Conservation (phyloP, 1,284 basidiomycete species). For the Thelephora terrestris region DNA sequence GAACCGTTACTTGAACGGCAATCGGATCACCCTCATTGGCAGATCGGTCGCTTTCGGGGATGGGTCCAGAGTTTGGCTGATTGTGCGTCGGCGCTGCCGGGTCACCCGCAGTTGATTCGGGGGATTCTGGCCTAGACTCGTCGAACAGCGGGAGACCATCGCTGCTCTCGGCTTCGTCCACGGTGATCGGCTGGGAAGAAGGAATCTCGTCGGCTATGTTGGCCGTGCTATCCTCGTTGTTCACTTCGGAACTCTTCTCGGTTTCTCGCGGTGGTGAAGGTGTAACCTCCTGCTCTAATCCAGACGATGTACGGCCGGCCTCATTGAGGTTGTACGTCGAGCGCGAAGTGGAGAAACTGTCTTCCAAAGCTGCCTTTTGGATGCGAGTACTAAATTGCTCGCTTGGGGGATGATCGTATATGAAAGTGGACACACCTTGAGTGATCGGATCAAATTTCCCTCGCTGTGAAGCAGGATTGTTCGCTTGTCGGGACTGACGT, state of each 20-base stretch:
- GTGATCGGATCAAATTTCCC: conserved; percentile 63
- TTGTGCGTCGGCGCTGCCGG: not conserved
- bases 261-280: too few relatives aligned
- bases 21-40: not conserved
- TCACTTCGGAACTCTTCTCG: too few relatives aligned
- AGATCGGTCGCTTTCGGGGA: not conserved
- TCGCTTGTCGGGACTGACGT: conserved; percentile 94
- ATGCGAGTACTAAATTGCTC: conserved; percentile 1
- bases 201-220: too few relatives aligned
- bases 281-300: too few relatives aligned
- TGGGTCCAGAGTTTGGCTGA: not conserved
- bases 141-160: too few relatives aligned
- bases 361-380: conserved; percentile 45
- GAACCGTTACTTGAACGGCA: not conserved
- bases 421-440: conserved; percentile 48
- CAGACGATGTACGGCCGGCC: not conserved
- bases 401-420: not conserved
- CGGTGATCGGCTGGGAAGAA: too few relatives aligned
- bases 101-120: not conserved
- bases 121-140: too few relatives aligned
- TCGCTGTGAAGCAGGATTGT: conserved; percentile 92
- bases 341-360: conserved; percentile 53
- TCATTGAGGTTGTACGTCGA: conserved; percentile 54
- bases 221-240: too few relatives aligned
- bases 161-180: too few relatives aligned